phyloP scores from a whole-genome alignment of 2,329 filamentous ascomycete species.

The Thermothelomyces thermophilus region DNA sequence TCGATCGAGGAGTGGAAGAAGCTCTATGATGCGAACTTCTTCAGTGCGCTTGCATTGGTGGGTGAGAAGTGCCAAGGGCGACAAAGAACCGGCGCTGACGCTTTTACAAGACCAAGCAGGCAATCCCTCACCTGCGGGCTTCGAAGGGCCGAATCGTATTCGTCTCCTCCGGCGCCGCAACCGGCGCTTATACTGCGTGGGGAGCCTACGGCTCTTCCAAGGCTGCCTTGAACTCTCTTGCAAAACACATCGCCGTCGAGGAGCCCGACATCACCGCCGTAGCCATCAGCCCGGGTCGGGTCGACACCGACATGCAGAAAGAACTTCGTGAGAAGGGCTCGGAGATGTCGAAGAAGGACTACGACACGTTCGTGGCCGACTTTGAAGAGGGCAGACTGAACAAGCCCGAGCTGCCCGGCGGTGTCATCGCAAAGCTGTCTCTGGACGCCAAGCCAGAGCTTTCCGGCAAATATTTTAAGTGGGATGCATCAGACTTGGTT shows the following conservation, averaged over 20 bases:
- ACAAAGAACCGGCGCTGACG: constrained; percentile 26
- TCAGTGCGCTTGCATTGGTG: constrained; percentile 74
- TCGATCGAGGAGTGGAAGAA: constrained; percentile 68
- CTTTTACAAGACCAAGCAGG: constrained; percentile 56
- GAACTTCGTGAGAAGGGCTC: constrained; percentile 59
- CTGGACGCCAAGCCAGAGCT: constrained; percentile 58
- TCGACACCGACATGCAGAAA: constrained; percentile 88
- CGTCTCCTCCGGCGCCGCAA: constrained; percentile 71
- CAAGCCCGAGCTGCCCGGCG: constrained; percentile 74
- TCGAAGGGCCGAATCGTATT: constrained; percentile 67
- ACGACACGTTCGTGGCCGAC: constrained; percentile 61
- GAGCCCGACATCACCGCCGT: constrained; percentile 70
- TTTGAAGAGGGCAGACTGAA: constrained; percentile 67
- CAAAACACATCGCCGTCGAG: constrained; percentile 64
- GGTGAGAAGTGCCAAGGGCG: constrained; percentile 25
- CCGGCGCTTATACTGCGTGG: constrained; percentile 63
- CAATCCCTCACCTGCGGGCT: constrained; percentile 61
- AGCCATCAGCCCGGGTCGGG: constrained; percentile 68
- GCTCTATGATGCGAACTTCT: constrained; percentile 78
- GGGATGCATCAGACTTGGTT: constrained; percentile 47
- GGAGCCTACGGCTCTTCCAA: constrained; percentile 77
- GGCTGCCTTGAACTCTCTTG: constrained; percentile 75
- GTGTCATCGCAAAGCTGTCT: constrained; percentile 76
- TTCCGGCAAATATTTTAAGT: constrained; percentile 69
- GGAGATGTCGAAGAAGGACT: constrained; percentile 49